Percentiles rank a stretch among this genome's conserved stretches.
These are phyloP conservation scores for Buddleja alternifolia DNA, from an alignment of 257 asterid species.

Conservation along the genomic window DNA sequence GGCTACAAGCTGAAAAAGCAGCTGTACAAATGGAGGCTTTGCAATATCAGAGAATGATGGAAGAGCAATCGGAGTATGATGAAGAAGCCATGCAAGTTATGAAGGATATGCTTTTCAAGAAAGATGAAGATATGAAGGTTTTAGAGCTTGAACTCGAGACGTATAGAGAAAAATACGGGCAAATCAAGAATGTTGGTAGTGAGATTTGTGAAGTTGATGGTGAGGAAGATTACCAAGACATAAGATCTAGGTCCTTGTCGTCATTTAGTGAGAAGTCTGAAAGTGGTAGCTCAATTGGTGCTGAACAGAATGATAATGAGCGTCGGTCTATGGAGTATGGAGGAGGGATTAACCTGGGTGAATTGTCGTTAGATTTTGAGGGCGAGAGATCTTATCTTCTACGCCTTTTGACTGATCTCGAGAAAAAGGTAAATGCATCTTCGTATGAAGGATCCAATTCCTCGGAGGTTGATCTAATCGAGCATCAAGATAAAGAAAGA, in stretches of 20 bases:
- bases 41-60: conserved; percentile 99
- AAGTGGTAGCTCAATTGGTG: conserved; percentile 43
- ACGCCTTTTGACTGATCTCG: conserved; percentile 50
- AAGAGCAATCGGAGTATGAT: conserved; percentile 90
- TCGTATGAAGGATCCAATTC: conserved; percentile 31
- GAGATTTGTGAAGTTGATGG: conserved; percentile 68
- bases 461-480: conserved; percentile 25
- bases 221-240: conserved; percentile 67
- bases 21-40: conserved; percentile 98
- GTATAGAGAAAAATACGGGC: conserved; percentile 62
- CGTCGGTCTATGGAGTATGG: conserved; percentile 27
- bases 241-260: conserved; percentile 50
- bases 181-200: conserved; percentile 50
- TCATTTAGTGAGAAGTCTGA: conserved; percentile 55
- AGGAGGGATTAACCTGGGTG: conserved; percentile 35
- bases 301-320: conserved; percentile 35
- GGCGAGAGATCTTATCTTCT: conserved; percentile 58
- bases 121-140: conserved; percentile 67
- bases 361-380: conserved; percentile 51
- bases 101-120: conserved; percentile 60
- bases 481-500: conserved; percentile 35
- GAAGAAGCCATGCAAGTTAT: conserved; percentile 73
- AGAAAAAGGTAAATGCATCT: conserved; percentile 36
- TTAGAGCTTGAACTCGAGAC: conserved; percentile 61
- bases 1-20: conserved; percentile 91